Percentiles rank a stretch among this genome's conserved stretches.
These are phyloP conservation scores for Penicillium mononematosum DNA, from an alignment of 495 filamentous ascomycete species.

Conservation along the genomic window DNA sequence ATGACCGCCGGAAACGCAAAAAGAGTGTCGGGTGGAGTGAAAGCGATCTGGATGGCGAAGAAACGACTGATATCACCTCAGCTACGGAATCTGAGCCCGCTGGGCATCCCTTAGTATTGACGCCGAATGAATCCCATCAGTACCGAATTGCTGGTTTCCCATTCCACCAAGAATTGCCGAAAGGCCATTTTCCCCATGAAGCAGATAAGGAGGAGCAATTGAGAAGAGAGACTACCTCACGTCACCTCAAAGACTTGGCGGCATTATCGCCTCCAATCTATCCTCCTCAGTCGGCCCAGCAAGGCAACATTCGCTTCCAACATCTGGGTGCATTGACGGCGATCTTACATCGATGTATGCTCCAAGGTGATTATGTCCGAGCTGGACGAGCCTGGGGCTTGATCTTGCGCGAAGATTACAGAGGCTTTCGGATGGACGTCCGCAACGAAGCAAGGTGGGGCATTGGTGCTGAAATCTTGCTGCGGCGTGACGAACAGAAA, in stretches of 20 bases:
- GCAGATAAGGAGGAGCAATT: constrained; percentile 18
- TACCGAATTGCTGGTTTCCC: constrained; percentile 49
- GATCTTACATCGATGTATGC: constrained; percentile 60
- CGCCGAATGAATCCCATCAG: constrained; percentile 47
- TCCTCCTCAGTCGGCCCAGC: constrained; percentile 37
- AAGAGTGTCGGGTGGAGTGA: constrained; percentile 32
- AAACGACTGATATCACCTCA: constrained; percentile 39
- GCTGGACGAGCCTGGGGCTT: constrained; percentile 65
- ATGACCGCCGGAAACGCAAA: constrained; percentile 44
- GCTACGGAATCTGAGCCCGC: constrained; percentile 25
- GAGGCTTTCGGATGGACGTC: constrained; percentile 53
- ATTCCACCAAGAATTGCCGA: constrained; percentile 44
- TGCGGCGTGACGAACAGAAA: constrained; percentile 42
- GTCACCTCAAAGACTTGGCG: constrained; percentile 25
- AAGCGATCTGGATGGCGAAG: constrained; percentile 23
- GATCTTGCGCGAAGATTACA: constrained; percentile 55
- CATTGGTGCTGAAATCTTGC: constrained; percentile 66
- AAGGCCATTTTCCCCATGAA: constrained; percentile 46
- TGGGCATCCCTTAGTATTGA: constrained; percentile 34
- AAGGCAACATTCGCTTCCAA: constrained; percentile 48
- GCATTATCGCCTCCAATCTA: constrained; percentile 36
- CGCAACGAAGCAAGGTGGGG: constrained; percentile 60
- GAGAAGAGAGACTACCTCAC: constrained; percentile 13
- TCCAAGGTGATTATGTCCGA: constrained; percentile 59
- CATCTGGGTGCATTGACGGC: constrained; percentile 60